Conservation (phyloP, 2,329 filamentous ascomycete genomes). For the Zymoseptoria brevis region DNA sequence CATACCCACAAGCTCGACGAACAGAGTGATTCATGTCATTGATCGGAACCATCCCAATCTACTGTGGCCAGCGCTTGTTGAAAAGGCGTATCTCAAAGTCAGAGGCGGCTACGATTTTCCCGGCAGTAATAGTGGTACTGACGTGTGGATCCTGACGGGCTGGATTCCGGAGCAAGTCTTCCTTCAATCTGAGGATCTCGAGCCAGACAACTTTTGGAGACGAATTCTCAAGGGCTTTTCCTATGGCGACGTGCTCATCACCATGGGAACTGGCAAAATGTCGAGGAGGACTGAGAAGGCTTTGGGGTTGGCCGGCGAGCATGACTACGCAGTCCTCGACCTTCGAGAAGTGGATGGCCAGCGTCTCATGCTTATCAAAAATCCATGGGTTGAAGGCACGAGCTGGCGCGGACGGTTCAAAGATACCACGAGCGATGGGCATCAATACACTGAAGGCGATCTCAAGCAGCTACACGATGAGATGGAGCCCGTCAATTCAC, state of each 20-base stretch:
- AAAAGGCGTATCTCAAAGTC: slow-evolving; percentile 95
- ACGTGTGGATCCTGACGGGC: slow-evolving; percentile 83
- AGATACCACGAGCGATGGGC: slow-evolving; percentile 11
- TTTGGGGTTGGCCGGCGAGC: slow-evolving; percentile 76
- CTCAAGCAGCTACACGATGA: slow-evolving; percentile 21
- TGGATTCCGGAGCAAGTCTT: slow-evolving; percentile 98
- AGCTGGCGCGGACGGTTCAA: slow-evolving; percentile 55
- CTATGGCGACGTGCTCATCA: slow-evolving; percentile 75
- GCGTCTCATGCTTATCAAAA: slow-evolving; percentile 76
- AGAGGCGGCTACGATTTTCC: slow-evolving; percentile 96
- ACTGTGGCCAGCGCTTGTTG: slow-evolving; percentile 84
- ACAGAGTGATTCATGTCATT: slow-evolving; percentile 74
- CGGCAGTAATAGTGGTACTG: slow-evolving; percentile 92
- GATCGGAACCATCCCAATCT: slow-evolving; percentile 74
- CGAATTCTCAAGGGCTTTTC: slow-evolving; percentile 67
- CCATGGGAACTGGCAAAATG: slow-evolving; percentile 80
- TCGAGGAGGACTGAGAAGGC: slow-evolving; percentile 67
- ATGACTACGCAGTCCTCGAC: slow-evolving; percentile 88
- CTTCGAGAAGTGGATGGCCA: slow-evolving; percentile 58
- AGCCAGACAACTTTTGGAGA: slow-evolving; percentile 68
- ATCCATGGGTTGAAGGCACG: slow-evolving; percentile 84
- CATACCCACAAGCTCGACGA: slow-evolving; percentile 67
- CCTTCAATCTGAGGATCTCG: slow-evolving; percentile 74
- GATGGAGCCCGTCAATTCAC: slow-evolving; percentile 22
- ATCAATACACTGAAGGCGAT: slow-evolving; percentile 4